Evolutionary conservation across 148 eudicot genomes (phyloP).

Genomic region (Salicornia ramosissima): DNA sequence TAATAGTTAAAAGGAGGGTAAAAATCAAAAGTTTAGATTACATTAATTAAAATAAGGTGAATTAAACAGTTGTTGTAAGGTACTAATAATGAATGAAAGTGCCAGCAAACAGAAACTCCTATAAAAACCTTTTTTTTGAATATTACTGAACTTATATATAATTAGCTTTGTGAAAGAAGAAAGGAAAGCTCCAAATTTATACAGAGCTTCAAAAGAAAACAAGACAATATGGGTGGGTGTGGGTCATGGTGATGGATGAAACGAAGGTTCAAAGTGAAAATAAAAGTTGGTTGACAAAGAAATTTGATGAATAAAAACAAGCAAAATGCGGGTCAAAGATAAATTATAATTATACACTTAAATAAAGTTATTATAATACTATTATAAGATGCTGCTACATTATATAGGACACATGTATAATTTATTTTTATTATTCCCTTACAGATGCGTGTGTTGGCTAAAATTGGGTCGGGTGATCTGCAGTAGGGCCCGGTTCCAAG

Average conservation of each 20-base stretch:
- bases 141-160: constrained; percentile 1
- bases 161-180: constrained; percentile 27
- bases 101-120: constrained; percentile 23
- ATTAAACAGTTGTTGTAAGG: neutral
- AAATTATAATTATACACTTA: constrained; percentile 14
- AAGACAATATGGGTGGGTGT: constrained; percentile 14
- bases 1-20: too few relatives aligned
- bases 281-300: constrained; percentile 9
- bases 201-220: constrained; percentile 23
- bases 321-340: constrained; percentile 36
- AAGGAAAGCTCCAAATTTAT: constrained; percentile 44
- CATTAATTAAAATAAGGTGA: neutral
- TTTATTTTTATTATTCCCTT: too few relatives aligned
- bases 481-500: too few relatives aligned
- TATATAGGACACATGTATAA: constrained; percentile 31
- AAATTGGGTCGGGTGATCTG: too few relatives aligned
- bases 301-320: constrained; percentile 30
- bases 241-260: too few relatives aligned
- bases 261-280: too few relatives aligned
- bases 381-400: constrained; percentile 16
- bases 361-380: neutral
- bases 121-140: constrained; percentile 13
- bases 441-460: too few relatives aligned
- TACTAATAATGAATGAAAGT: neutral
- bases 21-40: constrained; percentile 17